phyloP scores from a whole-genome alignment of 1,284 basidiomycete species.

The Stygiomarasmius scandens region DNA sequence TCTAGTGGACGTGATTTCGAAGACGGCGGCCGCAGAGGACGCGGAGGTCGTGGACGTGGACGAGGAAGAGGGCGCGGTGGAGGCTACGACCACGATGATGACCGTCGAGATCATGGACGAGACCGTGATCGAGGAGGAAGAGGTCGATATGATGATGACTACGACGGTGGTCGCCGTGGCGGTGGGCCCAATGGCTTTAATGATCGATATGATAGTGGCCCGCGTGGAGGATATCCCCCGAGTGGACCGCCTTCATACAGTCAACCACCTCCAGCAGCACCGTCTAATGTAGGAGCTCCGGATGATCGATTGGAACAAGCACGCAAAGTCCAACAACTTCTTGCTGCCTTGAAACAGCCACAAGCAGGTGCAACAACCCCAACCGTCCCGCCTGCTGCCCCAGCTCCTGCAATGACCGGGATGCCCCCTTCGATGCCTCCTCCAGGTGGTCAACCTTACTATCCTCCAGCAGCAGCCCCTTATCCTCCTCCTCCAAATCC shows the following conservation, averaged over 20 bases:
- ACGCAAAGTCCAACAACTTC: constrained; percentile 76
- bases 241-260: constrained; percentile 13
- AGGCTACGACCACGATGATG: constrained; percentile 43
- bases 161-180: constrained; percentile 33
- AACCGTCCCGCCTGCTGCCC: constrained; percentile 31
- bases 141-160: constrained; percentile 45
- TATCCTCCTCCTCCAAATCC: constrained; percentile 39
- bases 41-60: constrained; percentile 32
- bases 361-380: constrained; percentile 26
- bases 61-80: constrained; percentile 43
- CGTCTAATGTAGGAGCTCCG: constrained; percentile 25
- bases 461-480: constrained; percentile 38
- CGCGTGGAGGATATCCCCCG: constrained; percentile 24
- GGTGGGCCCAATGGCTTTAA: constrained; percentile 35
- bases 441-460: constrained; percentile 41
- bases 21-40: constrained; percentile 38
- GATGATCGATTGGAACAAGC: constrained; percentile 83
- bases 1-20: constrained; percentile 48
- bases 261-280: constrained; percentile 9
- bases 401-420: constrained; percentile 33
- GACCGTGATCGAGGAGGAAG: constrained; percentile 37
- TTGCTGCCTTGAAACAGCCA: constrained; percentile 78
- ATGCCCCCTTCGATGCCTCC: constrained; percentile 39
- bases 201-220: constrained; percentile 36
- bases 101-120: constrained; percentile 48